These are phyloP conservation scores for Chrysosporium queenslandicum DNA, from an alignment of 2,329 filamentous ascomycete genomes.

Conservation along the genomic window DNA sequence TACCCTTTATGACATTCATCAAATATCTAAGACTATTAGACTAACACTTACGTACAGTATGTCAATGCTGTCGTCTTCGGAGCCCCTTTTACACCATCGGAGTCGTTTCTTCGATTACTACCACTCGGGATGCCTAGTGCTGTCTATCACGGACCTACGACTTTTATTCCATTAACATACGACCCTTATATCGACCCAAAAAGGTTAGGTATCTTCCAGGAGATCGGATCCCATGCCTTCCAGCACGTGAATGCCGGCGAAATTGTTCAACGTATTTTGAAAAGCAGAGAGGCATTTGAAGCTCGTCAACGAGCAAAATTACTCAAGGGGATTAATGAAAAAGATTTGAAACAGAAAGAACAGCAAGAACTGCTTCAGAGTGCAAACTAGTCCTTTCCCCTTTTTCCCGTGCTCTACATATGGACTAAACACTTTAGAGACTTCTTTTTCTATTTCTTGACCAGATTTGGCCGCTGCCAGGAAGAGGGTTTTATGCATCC, in stretches of 20 bases:
- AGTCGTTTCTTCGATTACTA: constrained; percentile 62
- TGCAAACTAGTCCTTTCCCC: not conserved
- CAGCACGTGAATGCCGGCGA: constrained; percentile 81
- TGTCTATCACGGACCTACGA: constrained; percentile 93
- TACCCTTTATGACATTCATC: constrained; percentile 14
- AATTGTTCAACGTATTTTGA: constrained; percentile 84
- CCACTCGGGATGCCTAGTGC: constrained; percentile 65
- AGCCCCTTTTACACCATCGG: constrained; percentile 77
- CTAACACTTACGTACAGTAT: constrained; percentile 47
- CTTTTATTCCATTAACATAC: constrained; percentile 69
- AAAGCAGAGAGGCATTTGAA: constrained; percentile 77
- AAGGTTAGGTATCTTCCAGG: constrained; percentile 69
- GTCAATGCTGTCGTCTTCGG: constrained; percentile 80
- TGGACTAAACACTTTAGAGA: too few relatives aligned
- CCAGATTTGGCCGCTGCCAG: too few relatives aligned
- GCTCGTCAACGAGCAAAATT: constrained; percentile 84
- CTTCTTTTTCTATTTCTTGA: too few relatives aligned
- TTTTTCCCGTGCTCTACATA: not conserved
- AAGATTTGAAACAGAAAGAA: constrained; percentile 53
- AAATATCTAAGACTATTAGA: not conserved
- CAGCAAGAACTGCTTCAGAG: constrained; percentile 20
- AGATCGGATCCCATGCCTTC: constrained; percentile 69
- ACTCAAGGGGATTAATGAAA: constrained; percentile 70
- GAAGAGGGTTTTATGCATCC: too few relatives aligned
- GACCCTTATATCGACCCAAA: constrained; percentile 76